These are phyloP conservation scores for Claviceps africana DNA, from an alignment of 2,329 filamentous ascomycete genomes.

Conservation along the genomic window DNA sequence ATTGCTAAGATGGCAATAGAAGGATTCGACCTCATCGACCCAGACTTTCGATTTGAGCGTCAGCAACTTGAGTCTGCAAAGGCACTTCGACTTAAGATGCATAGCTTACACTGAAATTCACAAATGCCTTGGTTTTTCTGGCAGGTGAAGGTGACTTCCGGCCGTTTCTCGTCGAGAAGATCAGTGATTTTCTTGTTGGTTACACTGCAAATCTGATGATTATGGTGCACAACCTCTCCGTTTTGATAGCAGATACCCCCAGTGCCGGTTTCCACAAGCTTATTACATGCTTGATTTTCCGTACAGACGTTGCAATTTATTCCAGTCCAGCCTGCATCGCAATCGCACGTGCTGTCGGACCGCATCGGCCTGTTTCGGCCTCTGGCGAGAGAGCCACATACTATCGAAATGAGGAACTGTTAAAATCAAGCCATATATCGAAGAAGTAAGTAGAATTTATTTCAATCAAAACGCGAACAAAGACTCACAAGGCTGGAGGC, in stretches of 20 bases:
- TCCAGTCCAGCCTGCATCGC: constrained; percentile 85
- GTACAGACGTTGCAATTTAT: constrained; percentile 98
- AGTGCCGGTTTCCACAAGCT: constrained; percentile 68
- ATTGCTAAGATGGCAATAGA: constrained; percentile 80
- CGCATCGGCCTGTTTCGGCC: constrained; percentile 68
- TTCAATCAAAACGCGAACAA: background rate
- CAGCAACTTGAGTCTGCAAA: background rate
- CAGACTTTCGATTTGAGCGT: constrained; percentile 47
- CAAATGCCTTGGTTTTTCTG: constrained; percentile 61
- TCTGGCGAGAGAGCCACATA: constrained; percentile 78
- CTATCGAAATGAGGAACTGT: constrained; percentile 17
- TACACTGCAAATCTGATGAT: constrained; percentile 95
- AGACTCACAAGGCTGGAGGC: constrained; percentile 58
- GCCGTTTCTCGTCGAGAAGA: constrained; percentile 69
- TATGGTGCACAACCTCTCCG: constrained; percentile 80
- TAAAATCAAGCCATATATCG: background rate
- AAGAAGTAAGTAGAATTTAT: background rate
- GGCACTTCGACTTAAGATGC: constrained; percentile 4
- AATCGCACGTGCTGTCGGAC: constrained; percentile 58
- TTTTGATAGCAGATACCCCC: constrained; percentile 86
- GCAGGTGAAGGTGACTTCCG: constrained; percentile 91
- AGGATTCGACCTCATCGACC: constrained; percentile 87
- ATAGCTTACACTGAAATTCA: constrained; percentile 75
- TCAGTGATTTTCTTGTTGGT: constrained; percentile 90
- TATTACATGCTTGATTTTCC: constrained; percentile 68